Evolutionary conservation across 495 filamentous ascomycete species (phyloP), one percentile per base, ranked within the genome.

Genomic region (Penicillium antarcticum): DNA sequence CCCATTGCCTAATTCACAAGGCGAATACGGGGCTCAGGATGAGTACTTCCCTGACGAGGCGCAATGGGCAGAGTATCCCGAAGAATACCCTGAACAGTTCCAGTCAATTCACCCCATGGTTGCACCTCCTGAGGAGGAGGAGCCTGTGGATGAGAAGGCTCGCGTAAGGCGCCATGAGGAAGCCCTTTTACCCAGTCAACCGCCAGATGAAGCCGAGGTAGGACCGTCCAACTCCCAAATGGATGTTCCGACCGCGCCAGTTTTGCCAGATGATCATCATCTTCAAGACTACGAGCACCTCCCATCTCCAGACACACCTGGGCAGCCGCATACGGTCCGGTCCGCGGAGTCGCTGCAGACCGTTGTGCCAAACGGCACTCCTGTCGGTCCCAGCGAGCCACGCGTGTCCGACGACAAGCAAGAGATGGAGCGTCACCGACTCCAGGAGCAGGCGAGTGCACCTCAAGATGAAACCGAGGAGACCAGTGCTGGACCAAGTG

Each of bases 391-490:
- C 2, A 57, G 53, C 9, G 61, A 55, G 13, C 48, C 63, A 16
- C 51, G 63, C 18, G 55, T 45, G 1, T 50, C 53, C n/a, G 88
- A 91, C 18, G 92, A 96, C 61, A 96, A 96, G 64, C 84, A 87
- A 58, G 92, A 96, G 59, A 75, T 90, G 17, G 89, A 96, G 61
- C 81, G 88, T 5, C 83, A 78, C 41, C 78, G 89, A 48, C 68
- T 96, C 4, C 71, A 92, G 41, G 77, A 79, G 52, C 84, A 90
- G 58, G 82, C 83, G 0, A 92, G 87, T 61, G 81, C 87, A 3
- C 91, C 91, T 18, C 56, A 60, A 9, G 67, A 66, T 16, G 49
- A 55, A 13, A 72, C 73, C 18, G 75, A 24, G 36, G 72, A 73
- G 7, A 50, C 69, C 10, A 51, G 56, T 31, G 62, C 55, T 36